Evolutionary conservation across 2,329 filamentous ascomycete genomes (phyloP), one percentile per base, ranked within the genome.

Genomic region (Tolypocladium ovalisporum): DNA sequence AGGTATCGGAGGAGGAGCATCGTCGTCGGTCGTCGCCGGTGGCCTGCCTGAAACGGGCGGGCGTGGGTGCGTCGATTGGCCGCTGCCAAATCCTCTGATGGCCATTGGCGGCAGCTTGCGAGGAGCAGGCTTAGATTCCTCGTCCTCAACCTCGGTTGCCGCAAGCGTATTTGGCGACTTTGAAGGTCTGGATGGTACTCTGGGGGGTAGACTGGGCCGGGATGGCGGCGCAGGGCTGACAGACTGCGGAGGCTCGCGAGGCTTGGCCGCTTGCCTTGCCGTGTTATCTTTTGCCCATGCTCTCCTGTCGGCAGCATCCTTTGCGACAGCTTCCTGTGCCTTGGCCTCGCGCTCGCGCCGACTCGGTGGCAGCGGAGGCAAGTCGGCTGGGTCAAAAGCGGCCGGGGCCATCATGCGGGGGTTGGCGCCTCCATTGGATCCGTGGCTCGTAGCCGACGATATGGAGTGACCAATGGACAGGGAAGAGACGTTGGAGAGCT

Each of bases 351-450:
- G 70, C 58, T 85, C 82, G 47, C 78, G 75, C 60, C 74, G 76
- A 1, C 78, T 76, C 0, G 82, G 82, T 0, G 83, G 83, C 39
- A 86, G 68, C 13, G 78, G 76, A 0, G 83, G 83, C 13, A 86
- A 71, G 54, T 76, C 80, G n/a, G 80, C 73, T 37, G 79, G 74
- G 55, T 83, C 81, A 53, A 82, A 75, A 0, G 77, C 67, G 1
- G 83, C 83, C 3, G 84, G 81, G 27, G 62, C 54, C 27, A 86
- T 67, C 56, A 78, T 82, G 59, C 81, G 75, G 17, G 71, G 62
- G 27, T 39, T n/a, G 17, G 22, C 60, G 10, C 71, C 65, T 13
- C 77, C 76, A 27, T 70, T 68, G 1, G 80, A 79, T 10, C 73
- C 70, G 52, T 73, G 70, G 62, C 77, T 84, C 0, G 79, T 76